These are phyloP conservation scores for Rhododendron ferrugineum DNA, from an alignment of 148 eudicot genomes.

Conservation along the genomic window DNA sequence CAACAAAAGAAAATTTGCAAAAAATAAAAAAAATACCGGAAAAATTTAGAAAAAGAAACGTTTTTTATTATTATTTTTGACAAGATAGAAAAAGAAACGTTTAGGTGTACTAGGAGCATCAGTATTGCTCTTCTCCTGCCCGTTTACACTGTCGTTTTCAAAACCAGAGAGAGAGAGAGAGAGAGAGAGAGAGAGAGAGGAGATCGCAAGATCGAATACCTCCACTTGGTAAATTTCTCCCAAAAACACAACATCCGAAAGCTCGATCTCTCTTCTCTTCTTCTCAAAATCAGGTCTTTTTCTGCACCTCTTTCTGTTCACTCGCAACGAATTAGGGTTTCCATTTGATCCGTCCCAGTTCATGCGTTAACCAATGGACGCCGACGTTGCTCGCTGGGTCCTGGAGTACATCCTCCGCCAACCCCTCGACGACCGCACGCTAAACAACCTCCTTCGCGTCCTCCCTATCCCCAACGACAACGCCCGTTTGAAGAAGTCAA, in stretches of 20 bases:
- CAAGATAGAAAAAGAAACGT: no score
- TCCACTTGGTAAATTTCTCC: not conserved
- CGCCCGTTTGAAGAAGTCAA: conserved; percentile 27
- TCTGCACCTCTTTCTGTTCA: not conserved
- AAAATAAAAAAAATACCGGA: no score
- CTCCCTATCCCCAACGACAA: conserved; percentile 33
- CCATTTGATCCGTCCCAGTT: not conserved
- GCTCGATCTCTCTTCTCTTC: not conserved
- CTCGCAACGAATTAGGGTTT: not conserved
- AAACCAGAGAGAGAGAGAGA: no score
- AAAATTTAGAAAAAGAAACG: no score
- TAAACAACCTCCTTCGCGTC: conserved; percentile 22
- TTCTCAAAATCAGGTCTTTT: not conserved
- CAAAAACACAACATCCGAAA: not conserved
- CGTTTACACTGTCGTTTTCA: not conserved
- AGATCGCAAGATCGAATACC: not conserved
- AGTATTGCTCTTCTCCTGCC: not conserved
- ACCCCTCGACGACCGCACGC: conserved; percentile 28
- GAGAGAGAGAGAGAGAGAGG: not conserved
- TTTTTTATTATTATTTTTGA: no score
- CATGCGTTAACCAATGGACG: conserved; percentile 30
- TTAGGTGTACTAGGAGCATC: no score
- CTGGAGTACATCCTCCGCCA: conserved; percentile 49
- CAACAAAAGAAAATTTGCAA: no score
- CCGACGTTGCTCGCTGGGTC: conserved; percentile 42